Percentiles rank a stretch among this genome's conserved stretches.
Conservation (phyloP, 768 basidiomycete genomes). For the Chalciporus pseudorubinellus region DNA sequence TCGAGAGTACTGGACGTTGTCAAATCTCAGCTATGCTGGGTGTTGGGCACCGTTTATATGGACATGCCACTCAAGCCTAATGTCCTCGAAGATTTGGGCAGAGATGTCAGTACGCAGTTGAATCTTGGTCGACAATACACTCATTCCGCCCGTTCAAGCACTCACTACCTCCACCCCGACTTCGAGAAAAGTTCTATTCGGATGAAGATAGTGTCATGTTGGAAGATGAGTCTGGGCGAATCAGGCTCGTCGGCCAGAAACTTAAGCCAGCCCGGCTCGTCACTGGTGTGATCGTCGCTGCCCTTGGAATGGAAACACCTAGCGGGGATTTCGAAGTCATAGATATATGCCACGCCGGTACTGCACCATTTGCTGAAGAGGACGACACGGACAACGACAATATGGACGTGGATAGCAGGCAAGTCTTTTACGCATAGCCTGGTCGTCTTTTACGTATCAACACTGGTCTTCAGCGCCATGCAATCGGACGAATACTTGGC, state of each 20-base stretch:
- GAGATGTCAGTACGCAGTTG: slow-evolving; percentile 65
- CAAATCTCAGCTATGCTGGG: slow-evolving; percentile 82
- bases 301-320: slow-evolving; percentile 85
- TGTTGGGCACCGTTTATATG: slow-evolving; percentile 95
- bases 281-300: slow-evolving; percentile 89
- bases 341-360: slow-evolving; percentile 81
- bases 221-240: slow-evolving; percentile 95
- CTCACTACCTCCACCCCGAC: slow-evolving; percentile 84
- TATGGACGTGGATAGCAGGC: slow-evolving; percentile 75
- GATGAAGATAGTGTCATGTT: slow-evolving; percentile 79
- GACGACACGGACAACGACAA: slow-evolving; percentile 26
- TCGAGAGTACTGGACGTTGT: slow-evolving; percentile 83
- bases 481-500: slow-evolving; percentile 75
- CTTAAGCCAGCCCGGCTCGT: slow-evolving; percentile 65
- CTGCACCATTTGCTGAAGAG: slow-evolving; percentile 55
- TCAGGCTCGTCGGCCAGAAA: slow-evolving; percentile 77
- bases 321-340: slow-evolving; percentile 92
- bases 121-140: slow-evolving; percentile 3
- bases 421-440: slow-evolving; percentile 6
- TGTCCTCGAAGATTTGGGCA: slow-evolving; percentile 90
- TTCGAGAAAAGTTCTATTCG: slow-evolving; percentile 70
- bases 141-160: slow-evolving; percentile 50
- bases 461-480: slow-evolving; percentile 7
- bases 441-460: slow-evolving; percentile 10
- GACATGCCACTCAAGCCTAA: slow-evolving; percentile 99